phyloP scores from a whole-genome alignment of 83 land plant genomes.

The Picea abies region DNA sequence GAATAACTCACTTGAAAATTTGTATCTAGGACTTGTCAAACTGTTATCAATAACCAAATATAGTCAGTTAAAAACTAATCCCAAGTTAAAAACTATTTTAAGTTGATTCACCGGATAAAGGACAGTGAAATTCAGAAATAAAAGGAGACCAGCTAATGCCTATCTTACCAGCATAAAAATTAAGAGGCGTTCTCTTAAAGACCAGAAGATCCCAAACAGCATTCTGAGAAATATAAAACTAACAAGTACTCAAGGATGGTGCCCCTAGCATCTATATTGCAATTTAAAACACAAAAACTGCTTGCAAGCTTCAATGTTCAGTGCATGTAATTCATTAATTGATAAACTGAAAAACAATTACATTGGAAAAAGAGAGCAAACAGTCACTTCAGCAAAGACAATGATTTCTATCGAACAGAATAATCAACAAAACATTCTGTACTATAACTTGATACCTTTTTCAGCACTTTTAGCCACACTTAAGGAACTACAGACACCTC shows the following conservation, averaged over 20 bases:
- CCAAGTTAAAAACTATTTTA: not conserved
- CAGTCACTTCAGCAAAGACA: not conserved
- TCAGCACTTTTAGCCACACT: too few species aligned
- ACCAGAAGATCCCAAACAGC: not conserved
- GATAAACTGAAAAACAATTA: not conserved
- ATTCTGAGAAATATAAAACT: too few species aligned
- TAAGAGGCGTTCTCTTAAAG: not conserved
- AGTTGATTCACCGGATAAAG: not conserved
- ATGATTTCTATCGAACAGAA: too few species aligned
- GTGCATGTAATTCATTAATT: not conserved
- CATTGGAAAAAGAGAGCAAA: not conserved
- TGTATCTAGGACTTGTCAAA: not conserved
- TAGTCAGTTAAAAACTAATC: not conserved
- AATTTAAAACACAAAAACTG: not conserved
- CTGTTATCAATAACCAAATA: conserved; percentile 7
- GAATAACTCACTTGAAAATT: not conserved
- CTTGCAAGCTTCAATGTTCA: not conserved
- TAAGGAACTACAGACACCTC: too few species aligned
- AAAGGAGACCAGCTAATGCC: not conserved
- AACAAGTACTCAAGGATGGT: too few species aligned
- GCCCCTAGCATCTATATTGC: not conserved
- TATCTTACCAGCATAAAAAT: not conserved
- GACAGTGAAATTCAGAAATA: not conserved
- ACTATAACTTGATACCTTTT: too few species aligned
- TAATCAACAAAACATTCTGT: too few species aligned